Conservation (phyloP, 306 rosid genomes). For the Adenanthera pavonina region DNA sequence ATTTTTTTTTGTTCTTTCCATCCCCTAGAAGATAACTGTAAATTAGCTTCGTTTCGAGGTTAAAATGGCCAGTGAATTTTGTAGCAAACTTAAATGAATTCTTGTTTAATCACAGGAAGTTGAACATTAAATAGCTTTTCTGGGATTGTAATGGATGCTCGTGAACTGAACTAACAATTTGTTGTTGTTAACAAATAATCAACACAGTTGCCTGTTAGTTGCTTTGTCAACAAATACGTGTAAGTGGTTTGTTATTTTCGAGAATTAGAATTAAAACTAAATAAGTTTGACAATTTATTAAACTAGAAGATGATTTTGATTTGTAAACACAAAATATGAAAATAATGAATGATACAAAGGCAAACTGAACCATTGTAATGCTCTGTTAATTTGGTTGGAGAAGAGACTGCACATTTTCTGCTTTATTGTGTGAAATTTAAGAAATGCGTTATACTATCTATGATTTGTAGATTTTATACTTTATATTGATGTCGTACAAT, state of each 20-base stretch:
- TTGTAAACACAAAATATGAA: not conserved
- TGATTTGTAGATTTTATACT: too few species aligned
- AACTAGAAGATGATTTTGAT: not conserved
- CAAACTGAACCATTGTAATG: not conserved
- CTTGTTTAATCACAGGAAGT: not conserved
- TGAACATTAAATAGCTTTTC: not conserved
- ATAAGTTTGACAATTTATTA: not conserved
- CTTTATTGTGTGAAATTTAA: too few species aligned
- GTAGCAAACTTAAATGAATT: constrained; percentile 19
- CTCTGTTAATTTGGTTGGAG: too few species aligned
- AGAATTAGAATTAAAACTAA: not conserved
- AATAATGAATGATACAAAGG: not conserved
- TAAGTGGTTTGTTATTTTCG: not conserved
- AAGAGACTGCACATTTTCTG: too few species aligned
- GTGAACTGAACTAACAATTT: not conserved
- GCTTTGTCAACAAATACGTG: not conserved
- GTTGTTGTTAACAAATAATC: not conserved
- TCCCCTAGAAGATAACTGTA: constrained; percentile 51
- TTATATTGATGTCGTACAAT: too few species aligned
- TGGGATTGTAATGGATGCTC: not conserved
- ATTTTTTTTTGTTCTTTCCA: not conserved
- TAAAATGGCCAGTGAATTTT: constrained; percentile 1
- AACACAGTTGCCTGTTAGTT: not conserved
- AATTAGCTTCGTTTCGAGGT: constrained; percentile 41
- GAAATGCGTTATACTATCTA: too few species aligned